Conservation (phyloP, 192 early-diverging fungal species). For the Coemansia biformis region DNA sequence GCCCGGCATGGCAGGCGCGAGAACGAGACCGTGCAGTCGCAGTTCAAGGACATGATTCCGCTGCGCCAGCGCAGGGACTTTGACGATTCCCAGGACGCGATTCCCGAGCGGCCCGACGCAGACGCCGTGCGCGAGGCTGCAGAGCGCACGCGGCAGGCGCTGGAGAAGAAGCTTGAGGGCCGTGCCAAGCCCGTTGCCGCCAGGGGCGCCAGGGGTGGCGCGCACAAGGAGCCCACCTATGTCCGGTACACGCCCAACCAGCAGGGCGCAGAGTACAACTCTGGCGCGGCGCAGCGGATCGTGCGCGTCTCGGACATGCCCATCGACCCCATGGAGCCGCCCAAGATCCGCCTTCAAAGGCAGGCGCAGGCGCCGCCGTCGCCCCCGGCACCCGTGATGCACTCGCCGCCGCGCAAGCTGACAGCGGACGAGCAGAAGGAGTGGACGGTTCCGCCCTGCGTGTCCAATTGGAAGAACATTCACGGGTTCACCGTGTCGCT, state of each 20-base stretch:
- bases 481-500: conserved; percentile 98
- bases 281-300: conserved; percentile 79
- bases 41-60: conserved; percentile 76
- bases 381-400: conserved; percentile 95
- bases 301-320: conserved; percentile 94
- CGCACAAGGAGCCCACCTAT: conserved; percentile 68
- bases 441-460: conserved; percentile 98
- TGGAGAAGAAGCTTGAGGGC: conserved; percentile 85
- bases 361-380: conserved; percentile 78
- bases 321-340: conserved; percentile 94
- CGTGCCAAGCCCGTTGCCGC: conserved; percentile 62
- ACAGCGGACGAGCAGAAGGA: conserved; percentile 93
- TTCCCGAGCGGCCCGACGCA: conserved; percentile 68
- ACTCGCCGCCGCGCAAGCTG: conserved; percentile 95
- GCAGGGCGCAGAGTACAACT: conserved; percentile 60
- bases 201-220: conserved; percentile 1
- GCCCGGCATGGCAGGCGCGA: conserved; percentile 69
- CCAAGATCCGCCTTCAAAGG: conserved; percentile 88
- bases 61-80: conserved; percentile 62
- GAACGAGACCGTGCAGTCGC: conserved; percentile 72
- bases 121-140: conserved; percentile 74
- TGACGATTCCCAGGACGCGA: conserved; percentile 59
- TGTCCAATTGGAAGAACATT: conserved; percentile 99
- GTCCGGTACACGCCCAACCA: conserved; percentile 88
- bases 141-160: conserved; percentile 81